Percentiles rank a stretch among this genome's conserved stretches.
phyloP scores from a whole-genome alignment of 164 flowering plant species.

The Akebia trifoliata region DNA sequence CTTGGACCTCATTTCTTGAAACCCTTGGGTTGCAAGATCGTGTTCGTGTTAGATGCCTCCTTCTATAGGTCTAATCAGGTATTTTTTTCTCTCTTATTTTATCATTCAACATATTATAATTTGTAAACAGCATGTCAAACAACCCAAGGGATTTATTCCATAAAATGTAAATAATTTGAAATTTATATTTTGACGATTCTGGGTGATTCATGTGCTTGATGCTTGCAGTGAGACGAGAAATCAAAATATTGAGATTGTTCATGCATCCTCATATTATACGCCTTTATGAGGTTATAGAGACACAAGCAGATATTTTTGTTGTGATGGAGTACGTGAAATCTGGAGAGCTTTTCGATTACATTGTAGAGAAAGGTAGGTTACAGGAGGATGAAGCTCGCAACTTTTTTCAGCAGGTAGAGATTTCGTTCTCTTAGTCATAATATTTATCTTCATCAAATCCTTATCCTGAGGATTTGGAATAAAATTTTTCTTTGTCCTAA shows the following conservation, averaged over 20 bases:
- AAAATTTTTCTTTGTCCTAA: too few relatives aligned
- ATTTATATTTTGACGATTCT: not conserved
- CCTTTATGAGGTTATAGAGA: slow-evolving; percentile 71
- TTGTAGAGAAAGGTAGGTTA: slow-evolving; percentile 70
- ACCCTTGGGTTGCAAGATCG: too few relatives aligned
- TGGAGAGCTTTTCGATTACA: slow-evolving; percentile 74
- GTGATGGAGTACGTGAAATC: slow-evolving; percentile 72
- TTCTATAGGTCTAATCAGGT: too few relatives aligned
- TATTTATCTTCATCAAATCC: too few relatives aligned
- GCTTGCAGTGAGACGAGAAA: slow-evolving; percentile 64
- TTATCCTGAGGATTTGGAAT: too few relatives aligned
- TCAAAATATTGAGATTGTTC: slow-evolving; percentile 60
- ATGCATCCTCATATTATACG: slow-evolving; percentile 79
- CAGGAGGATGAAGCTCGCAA: slow-evolving; percentile 73
- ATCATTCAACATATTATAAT: too few relatives aligned
- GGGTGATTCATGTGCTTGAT: slow-evolving; percentile 1
- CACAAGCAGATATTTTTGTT: slow-evolving; percentile 53
- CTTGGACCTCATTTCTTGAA: too few relatives aligned
- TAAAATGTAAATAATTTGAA: not conserved
- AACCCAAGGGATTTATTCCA: not conserved
- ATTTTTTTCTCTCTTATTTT: too few relatives aligned
- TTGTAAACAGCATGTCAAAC: too few relatives aligned
- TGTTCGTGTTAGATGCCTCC: too few relatives aligned
- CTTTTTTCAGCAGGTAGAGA: slow-evolving; percentile 67
- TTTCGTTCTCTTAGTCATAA: too few relatives aligned